Conservation (phyloP, 495 filamentous ascomycete genomes). For the Glonium stellatum region DNA sequence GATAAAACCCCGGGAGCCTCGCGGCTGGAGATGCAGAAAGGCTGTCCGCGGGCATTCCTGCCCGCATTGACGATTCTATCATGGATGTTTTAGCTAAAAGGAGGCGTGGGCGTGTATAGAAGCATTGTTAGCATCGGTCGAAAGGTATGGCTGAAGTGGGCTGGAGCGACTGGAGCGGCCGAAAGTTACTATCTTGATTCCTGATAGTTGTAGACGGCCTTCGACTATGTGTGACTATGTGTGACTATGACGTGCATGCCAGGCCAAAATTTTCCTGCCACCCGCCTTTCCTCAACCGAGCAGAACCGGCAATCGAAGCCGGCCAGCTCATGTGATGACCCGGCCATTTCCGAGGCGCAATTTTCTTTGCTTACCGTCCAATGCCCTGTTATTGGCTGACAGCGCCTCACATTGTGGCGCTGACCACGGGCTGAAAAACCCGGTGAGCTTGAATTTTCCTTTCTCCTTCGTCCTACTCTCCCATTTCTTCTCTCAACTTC, state of each 20-base stretch:
- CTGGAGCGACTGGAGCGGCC: too few species aligned
- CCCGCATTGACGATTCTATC: too few species aligned
- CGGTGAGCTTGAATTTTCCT: conserved; percentile 15
- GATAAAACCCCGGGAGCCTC: too few species aligned
- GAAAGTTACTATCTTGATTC: too few species aligned
- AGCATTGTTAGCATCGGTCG: not conserved
- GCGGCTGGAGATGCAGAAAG: too few species aligned
- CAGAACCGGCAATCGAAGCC: conserved; percentile 5
- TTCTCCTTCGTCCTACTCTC: not conserved
- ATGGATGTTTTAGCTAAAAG: too few species aligned
- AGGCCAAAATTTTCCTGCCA: too few species aligned
- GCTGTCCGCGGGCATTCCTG: too few species aligned
- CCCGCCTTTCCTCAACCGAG: not conserved
- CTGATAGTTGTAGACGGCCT: too few species aligned
- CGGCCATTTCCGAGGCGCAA: not conserved
- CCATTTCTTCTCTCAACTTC: conserved; percentile 1
- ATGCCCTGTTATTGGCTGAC: not conserved
- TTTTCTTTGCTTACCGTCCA: not conserved
- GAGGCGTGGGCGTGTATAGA: not conserved
- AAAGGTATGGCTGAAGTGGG: not conserved
- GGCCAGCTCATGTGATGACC: not conserved
- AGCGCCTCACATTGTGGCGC: not conserved
- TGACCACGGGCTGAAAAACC: not conserved
- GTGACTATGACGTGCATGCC: too few species aligned
- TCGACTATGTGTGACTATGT: too few species aligned